Evolutionary conservation across 345 rosid species (phyloP).

Genomic region (rapeseed (Brassica napus)): DNA sequence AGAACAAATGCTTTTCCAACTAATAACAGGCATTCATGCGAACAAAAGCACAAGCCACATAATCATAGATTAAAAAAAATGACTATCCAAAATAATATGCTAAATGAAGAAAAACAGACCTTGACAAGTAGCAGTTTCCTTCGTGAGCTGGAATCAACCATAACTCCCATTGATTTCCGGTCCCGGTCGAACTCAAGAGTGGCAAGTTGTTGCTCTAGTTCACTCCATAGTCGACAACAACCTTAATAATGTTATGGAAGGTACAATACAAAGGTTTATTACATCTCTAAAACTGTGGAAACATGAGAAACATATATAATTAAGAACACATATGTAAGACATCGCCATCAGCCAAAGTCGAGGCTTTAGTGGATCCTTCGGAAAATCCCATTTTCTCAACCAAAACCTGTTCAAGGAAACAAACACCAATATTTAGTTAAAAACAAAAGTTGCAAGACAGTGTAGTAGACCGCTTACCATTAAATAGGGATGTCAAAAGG

Average conservation of each 20-base stretch:
- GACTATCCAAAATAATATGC: no score
- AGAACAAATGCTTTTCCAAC: neutral
- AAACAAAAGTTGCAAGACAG: slow-evolving; percentile 13
- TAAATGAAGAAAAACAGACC: slow-evolving; percentile 40
- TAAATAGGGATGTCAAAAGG: no score
- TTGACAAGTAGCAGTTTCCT: slow-evolving; percentile 74
- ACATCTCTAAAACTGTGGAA: neutral
- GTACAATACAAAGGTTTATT: neutral
- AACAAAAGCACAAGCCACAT: slow-evolving; percentile 20
- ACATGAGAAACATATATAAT: neutral
- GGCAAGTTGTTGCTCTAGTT: slow-evolving; percentile 73
- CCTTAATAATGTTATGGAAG: slow-evolving; percentile 42
- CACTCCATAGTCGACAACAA: slow-evolving; percentile 68
- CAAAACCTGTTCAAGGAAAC: slow-evolving; percentile 59
- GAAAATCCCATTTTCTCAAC: slow-evolving; percentile 98
- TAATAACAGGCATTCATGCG: neutral
- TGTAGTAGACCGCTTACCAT: no score
- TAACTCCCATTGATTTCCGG: slow-evolving; percentile 97
- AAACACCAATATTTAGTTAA: neutral
- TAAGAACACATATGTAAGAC: slow-evolving; percentile 51
- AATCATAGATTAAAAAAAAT: neutral
- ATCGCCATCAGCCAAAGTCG: slow-evolving; percentile 45
- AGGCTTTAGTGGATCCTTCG: slow-evolving; percentile 33
- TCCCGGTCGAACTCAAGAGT: slow-evolving; percentile 94
- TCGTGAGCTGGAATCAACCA: slow-evolving; percentile 76